These are phyloP conservation scores for Gossypium arboreum DNA, from an alignment of 345 rosid genomes.

Conservation along the genomic window DNA sequence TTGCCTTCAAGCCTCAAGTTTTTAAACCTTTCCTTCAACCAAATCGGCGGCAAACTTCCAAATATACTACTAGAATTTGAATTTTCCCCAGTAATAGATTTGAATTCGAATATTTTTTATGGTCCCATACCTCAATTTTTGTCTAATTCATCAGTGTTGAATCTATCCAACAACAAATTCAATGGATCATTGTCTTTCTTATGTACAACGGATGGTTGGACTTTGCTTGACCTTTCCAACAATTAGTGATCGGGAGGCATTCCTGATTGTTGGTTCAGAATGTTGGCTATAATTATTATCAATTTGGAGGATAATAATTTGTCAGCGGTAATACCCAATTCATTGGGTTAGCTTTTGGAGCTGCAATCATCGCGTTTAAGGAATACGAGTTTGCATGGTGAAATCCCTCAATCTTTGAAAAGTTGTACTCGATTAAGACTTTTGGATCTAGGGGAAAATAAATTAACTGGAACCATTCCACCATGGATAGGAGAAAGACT, in stretches of 20 bases:
- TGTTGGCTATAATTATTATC: neutral
- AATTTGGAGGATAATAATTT: neutral
- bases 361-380: neutral
- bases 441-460: neutral
- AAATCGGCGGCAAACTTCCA: neutral
- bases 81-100: neutral
- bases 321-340: neutral
- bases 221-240: neutral
- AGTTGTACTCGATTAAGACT: neutral
- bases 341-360: neutral
- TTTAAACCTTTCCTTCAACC: constrained; percentile 17
- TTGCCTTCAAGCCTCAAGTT: neutral
- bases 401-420: neutral
- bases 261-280: neutral
- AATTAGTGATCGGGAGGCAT: neutral
- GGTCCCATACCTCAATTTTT: neutral
- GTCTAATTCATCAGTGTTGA: neutral
- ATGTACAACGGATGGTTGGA: neutral
- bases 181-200: neutral
- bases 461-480: neutral
- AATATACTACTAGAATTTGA: neutral
- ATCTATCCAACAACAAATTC: neutral
- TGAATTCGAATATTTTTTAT: constrained; percentile 6
- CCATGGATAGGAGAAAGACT: neutral
- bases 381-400: neutral